Evolutionary conservation across 2,329 filamentous ascomycete genomes (phyloP).

Genomic region (Trichoderma brevicompactum): DNA sequence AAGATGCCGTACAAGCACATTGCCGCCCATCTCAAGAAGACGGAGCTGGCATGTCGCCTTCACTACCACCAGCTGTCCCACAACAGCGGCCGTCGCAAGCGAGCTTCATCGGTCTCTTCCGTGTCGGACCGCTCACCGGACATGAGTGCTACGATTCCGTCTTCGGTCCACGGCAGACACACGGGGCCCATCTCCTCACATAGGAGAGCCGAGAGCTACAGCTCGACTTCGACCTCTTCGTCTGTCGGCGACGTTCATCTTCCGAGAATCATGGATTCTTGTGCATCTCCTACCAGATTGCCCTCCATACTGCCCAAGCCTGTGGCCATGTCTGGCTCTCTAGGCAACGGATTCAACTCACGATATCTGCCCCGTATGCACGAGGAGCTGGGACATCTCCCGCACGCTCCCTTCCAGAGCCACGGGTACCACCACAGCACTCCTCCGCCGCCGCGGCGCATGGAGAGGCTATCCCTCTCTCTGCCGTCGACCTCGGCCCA

Average conservation of each 20-base stretch:
- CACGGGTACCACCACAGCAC: constrained; percentile 23
- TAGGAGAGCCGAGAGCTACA: constrained; percentile 50
- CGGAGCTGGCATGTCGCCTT: constrained; percentile 82
- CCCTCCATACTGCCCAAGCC: constrained; percentile 71
- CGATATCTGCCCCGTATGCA: constrained; percentile 49
- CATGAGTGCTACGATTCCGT: constrained; percentile 52
- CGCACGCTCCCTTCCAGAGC: constrained; percentile 45
- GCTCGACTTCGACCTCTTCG: constrained; percentile 47
- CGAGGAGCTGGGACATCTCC: constrained; percentile 53
- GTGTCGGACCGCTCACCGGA: constrained; percentile 58
- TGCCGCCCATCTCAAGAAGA: constrained; percentile 82
- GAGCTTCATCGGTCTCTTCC: constrained; percentile 71
- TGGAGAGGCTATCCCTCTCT: constrained; percentile 61
- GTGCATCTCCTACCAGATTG: constrained; percentile 52
- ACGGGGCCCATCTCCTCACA: constrained; percentile 57
- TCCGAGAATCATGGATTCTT: constrained; percentile 55
- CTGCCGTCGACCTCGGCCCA: constrained; percentile 42
- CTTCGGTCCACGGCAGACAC: constrained; percentile 54
- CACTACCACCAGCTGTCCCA: constrained; percentile 87
- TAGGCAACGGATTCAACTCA: constrained; percentile 43
- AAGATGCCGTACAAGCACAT: constrained; percentile 95
- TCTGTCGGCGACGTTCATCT: constrained; percentile 55
- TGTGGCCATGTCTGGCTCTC: constrained; percentile 52
- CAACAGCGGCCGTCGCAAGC: constrained; percentile 78
- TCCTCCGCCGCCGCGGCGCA: constrained; percentile 49